phyloP scores from a whole-genome alignment of 108 stramenopile species.

The Skeletonema grethae region DNA sequence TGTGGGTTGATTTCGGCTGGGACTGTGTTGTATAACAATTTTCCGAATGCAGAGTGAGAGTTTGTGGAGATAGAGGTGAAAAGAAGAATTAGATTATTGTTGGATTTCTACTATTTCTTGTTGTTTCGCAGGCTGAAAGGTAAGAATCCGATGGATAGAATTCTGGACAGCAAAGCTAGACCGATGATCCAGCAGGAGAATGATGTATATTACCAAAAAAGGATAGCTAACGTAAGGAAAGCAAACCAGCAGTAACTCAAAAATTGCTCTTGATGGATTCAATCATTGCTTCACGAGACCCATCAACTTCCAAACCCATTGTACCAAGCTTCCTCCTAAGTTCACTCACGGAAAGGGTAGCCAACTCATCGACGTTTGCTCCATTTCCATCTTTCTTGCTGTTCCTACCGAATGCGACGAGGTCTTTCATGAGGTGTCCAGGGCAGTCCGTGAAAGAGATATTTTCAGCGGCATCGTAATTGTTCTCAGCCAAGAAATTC shows the following conservation, averaged over 20 bases:
- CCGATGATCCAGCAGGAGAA: too few species aligned
- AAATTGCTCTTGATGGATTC: not conserved
- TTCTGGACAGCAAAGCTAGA: too few species aligned
- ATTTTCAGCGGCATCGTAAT: not conserved
- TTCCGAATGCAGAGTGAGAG: conserved; percentile 53
- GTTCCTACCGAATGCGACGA: not conserved
- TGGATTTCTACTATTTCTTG: not conserved
- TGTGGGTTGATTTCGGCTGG: conserved; percentile 75
- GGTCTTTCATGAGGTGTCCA: not conserved
- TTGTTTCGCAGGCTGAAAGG: too few species aligned
- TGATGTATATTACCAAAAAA: too few species aligned
- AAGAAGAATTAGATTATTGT: not conserved
- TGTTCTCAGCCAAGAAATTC: conserved; percentile 19
- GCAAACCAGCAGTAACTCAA: not conserved
- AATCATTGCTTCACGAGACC: conserved; percentile 6
- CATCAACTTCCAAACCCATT: conserved; percentile 17
- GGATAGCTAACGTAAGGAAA: too few species aligned
- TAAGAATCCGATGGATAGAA: too few species aligned
- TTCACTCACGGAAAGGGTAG: not conserved
- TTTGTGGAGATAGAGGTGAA: not conserved
- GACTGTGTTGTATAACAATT: conserved; percentile 82
- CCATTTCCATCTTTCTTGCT: not conserved
- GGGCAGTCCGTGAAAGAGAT: not conserved
- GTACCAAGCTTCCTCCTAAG: conserved; percentile 4
- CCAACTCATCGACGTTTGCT: not conserved